phyloP scores from a whole-genome alignment of 169 alveolate genomes.

The Toxoplasma gondii region DNA sequence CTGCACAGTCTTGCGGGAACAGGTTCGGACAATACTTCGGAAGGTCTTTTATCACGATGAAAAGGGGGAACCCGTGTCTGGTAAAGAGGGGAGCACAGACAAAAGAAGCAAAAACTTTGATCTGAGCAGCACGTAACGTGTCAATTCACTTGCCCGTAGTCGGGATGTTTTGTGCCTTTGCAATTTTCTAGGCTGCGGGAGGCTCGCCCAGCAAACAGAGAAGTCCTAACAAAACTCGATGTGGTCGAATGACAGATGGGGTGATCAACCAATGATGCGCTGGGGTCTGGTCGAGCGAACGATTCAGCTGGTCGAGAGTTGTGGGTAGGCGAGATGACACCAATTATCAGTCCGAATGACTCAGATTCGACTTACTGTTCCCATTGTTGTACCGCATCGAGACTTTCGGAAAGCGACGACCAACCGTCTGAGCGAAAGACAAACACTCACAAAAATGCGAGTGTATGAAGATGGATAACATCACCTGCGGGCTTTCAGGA shows the following conservation, averaged over 20 bases:
- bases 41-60: neutral
- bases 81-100: neutral
- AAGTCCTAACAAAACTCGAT: no score
- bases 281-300: no score
- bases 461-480: no score
- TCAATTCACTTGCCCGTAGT: no score
- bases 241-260: no score
- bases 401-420: neutral
- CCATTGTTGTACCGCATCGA: neutral
- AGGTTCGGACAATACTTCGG: constrained; percentile 34
- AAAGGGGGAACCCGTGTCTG: constrained; percentile 40
- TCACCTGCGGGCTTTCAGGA: no score
- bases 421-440: neutral
- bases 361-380: neutral
- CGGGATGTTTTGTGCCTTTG: no score
- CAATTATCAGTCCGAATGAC: neutral
- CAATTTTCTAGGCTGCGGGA: no score
- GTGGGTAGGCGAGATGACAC: no score
- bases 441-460: neutral
- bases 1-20: constrained; percentile 7
- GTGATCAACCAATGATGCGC: no score
- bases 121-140: neutral
- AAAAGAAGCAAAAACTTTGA: neutral
- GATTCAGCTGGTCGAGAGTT: no score
- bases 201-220: no score